phyloP scores from a whole-genome alignment of 352 stramenopile species.

The Phytophthora pisi region DNA sequence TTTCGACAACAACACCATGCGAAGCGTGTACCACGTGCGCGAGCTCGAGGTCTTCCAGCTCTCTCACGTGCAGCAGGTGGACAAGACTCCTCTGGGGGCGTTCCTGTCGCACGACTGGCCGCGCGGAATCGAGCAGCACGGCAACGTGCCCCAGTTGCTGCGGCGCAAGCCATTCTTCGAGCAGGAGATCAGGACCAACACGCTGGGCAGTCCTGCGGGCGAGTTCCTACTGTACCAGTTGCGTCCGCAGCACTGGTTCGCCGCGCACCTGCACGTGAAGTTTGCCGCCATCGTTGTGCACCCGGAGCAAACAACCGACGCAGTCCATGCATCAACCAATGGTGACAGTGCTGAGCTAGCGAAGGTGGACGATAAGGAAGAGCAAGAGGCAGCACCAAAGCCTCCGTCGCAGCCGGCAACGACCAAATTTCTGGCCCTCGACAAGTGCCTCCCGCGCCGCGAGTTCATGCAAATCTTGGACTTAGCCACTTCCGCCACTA shows the following conservation, averaged over 20 bases:
- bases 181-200: conserved; percentile 93
- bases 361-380: conserved; percentile 2
- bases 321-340: background rate
- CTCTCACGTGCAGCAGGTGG: conserved; percentile 65
- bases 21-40: conserved; percentile 96
- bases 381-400: conserved; percentile 16
- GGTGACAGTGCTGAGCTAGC: conserved; percentile 3
- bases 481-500: conserved; percentile 34
- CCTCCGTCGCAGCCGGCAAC: conserved; percentile 18
- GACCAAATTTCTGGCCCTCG: conserved; percentile 88
- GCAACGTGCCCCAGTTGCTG: conserved; percentile 90
- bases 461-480: conserved; percentile 96
- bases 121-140: conserved; percentile 95
- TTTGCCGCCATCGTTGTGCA: conserved; percentile 96
- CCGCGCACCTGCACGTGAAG: conserved; percentile 98
- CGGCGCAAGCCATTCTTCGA: conserved; percentile 95
- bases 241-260: conserved; percentile 96
- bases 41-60: conserved; percentile 95
- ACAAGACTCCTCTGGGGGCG: conserved; percentile 78
- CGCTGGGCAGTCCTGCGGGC: conserved; percentile 93
- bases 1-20: conserved; percentile 80
- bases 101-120: conserved; percentile 99
- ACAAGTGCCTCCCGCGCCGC: conserved; percentile 97
- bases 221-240: conserved; percentile 93
- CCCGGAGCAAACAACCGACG: conserved; percentile 20